These are phyloP conservation scores for Coffea humblotiana DNA, from an alignment of 305 asterid genomes.

Conservation along the genomic window DNA sequence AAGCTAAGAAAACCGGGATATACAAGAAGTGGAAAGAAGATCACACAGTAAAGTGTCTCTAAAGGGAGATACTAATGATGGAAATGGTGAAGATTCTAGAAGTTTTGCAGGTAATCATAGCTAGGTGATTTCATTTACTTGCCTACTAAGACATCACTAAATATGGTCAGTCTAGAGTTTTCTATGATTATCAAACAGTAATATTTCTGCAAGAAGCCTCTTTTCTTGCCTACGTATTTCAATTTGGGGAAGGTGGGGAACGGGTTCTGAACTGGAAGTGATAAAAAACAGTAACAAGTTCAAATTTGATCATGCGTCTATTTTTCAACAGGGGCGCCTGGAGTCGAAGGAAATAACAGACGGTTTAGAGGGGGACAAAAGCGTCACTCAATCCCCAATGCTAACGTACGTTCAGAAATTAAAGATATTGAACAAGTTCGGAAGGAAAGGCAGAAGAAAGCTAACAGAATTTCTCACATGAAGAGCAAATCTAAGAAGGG, in stretches of 20 bases:
- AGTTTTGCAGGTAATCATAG: constrained; percentile 57
- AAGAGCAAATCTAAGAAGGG: constrained; percentile 63
- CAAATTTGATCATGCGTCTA: not conserved
- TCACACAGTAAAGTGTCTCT: constrained; percentile 67
- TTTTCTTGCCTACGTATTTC: not conserved
- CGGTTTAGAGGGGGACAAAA: constrained; percentile 61
- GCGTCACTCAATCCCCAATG: constrained; percentile 54
- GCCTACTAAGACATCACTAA: not conserved
- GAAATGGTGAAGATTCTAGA: constrained; percentile 45
- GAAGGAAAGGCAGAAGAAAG: constrained; percentile 81
- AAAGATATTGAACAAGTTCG: constrained; percentile 76
- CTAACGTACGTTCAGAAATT: constrained; percentile 78
- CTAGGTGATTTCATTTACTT: not conserved
- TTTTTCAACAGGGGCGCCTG: constrained; percentile 42
- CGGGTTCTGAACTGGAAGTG: not conserved
- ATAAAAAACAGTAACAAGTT: not conserved
- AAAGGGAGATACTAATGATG: constrained; percentile 44
- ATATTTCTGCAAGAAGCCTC: not conserved
- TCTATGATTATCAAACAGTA: not conserved
- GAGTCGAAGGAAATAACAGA: constrained; percentile 49
- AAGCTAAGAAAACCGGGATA: constrained; percentile 65
- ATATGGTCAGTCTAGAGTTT: not conserved
- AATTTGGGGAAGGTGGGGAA: not conserved
- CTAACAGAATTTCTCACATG: constrained; percentile 52
- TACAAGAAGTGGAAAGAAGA: constrained; percentile 79